Evolutionary conservation across 306 rosid species (phyloP).

Genomic region (Purshia tridentata): DNA sequence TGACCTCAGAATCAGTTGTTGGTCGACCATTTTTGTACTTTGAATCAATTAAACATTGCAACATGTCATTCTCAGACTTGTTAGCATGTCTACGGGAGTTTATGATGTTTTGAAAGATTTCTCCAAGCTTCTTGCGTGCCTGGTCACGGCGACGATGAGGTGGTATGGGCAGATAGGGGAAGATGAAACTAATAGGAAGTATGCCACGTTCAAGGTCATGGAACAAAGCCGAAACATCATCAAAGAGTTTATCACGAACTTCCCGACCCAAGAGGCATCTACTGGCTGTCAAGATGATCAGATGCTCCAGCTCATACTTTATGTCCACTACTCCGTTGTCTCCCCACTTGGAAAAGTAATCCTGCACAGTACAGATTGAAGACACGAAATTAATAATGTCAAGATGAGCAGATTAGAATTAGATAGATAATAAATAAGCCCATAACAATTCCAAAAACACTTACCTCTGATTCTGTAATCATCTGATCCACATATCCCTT

Average conservation of each 20-base stretch:
- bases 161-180: slow-evolving; percentile 91
- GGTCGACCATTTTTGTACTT: slow-evolving; percentile 92
- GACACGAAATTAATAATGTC: slow-evolving; percentile 7
- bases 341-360: slow-evolving; percentile 96
- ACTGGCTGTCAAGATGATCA: slow-evolving; percentile 91
- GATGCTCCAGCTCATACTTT: slow-evolving; percentile 93
- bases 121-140: slow-evolving; percentile 79
- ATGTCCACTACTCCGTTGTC: slow-evolving; percentile 91
- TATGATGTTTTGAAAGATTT: slow-evolving; percentile 71
- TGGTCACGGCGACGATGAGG: slow-evolving; percentile 85
- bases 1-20: slow-evolving; percentile 83
- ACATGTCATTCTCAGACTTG: slow-evolving; percentile 82
- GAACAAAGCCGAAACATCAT: slow-evolving; percentile 88
- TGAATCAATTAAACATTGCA: slow-evolving; percentile 90
- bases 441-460: not conserved
- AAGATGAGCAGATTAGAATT: slow-evolving; percentile 10
- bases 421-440: not conserved
- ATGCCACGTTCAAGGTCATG: slow-evolving; percentile 92
- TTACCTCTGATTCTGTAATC: slow-evolving; percentile 83
- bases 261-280: slow-evolving; percentile 91
- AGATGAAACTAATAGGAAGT: slow-evolving; percentile 85
- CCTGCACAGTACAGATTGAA: slow-evolving; percentile 46
- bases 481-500: slow-evolving; percentile 94
- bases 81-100: slow-evolving; percentile 54
- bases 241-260: slow-evolving; percentile 94